Percentiles rank a stretch among this genome's conserved stretches.
Evolutionary conservation across 768 basidiomycete genomes (phyloP).

Genomic region (Boletales sp.): DNA sequence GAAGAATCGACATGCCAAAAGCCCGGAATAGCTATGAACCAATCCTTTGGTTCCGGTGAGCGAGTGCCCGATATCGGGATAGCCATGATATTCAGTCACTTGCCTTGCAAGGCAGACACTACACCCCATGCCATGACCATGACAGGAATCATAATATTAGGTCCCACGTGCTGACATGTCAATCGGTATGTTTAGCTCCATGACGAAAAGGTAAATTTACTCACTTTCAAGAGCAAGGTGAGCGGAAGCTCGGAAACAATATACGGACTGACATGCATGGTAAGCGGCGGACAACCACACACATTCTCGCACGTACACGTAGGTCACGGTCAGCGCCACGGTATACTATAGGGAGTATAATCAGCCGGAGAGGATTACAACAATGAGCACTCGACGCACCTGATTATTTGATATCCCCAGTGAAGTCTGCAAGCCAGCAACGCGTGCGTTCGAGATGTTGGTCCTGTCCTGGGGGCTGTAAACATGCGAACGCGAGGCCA

Average conservation of each 20-base stretch:
- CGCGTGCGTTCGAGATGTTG: slow-evolving; percentile 58
- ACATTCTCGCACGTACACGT: slow-evolving; percentile 13
- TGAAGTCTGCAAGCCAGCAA: slow-evolving; percentile 56
- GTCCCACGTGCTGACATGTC: slow-evolving; percentile 36
- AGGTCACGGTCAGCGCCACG: slow-evolving; percentile 28
- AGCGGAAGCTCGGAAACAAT: slow-evolving; percentile 56
- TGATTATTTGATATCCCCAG: slow-evolving; percentile 33
- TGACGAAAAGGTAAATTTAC: background rate
- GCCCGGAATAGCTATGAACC: slow-evolving; percentile 49
- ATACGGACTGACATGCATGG: slow-evolving; percentile 35
- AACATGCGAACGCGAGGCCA: background rate
- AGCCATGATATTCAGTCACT: background rate
- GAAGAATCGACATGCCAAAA: slow-evolving; percentile 46
- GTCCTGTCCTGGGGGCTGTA: slow-evolving; percentile 28
- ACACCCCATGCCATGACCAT: slow-evolving; percentile 66
- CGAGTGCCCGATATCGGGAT: background rate
- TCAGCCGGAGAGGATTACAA: background rate
- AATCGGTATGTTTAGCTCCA: background rate
- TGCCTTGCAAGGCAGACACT: slow-evolving; percentile 59
- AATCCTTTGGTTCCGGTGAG: slow-evolving; percentile 31
- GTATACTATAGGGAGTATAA: slow-evolving; percentile 28
- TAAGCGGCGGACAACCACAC: background rate
- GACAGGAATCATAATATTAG: slow-evolving; percentile 55
- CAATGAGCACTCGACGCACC: slow-evolving; percentile 1
- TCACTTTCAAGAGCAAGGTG: slow-evolving; percentile 51